These are phyloP conservation scores for Nematocida ironsii DNA, from an alignment of 371 early-diverging fungal genomes.

Conservation along the genomic window DNA sequence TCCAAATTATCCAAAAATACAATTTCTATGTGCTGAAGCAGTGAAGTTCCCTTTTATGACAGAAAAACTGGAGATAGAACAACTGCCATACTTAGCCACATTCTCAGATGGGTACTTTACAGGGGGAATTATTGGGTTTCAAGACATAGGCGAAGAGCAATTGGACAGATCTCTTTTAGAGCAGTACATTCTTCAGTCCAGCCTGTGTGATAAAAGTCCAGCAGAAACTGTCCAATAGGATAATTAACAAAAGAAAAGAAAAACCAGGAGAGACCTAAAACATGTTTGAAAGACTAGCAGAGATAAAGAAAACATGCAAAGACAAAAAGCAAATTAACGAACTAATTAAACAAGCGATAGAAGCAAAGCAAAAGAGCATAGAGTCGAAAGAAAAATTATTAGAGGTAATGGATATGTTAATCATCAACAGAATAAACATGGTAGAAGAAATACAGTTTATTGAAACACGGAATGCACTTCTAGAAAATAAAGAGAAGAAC, in stretches of 20 bases:
- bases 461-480: no score
- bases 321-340: not conserved
- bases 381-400: slow-evolving; percentile 14
- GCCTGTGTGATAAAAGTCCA: slow-evolving; percentile 10
- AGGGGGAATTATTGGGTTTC: slow-evolving; percentile 68
- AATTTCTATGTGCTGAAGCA: slow-evolving; percentile 65
- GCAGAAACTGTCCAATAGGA: slow-evolving; percentile 11
- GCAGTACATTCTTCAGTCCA: slow-evolving; percentile 32
- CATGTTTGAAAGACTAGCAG: not conserved
- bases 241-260: not conserved
- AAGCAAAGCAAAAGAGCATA: slow-evolving; percentile 30
- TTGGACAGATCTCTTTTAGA: slow-evolving; percentile 37
- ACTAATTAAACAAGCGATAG: slow-evolving; percentile 21
- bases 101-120: slow-evolving; percentile 69
- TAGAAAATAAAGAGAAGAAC: no score
- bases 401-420: slow-evolving; percentile 41
- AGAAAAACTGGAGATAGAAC: slow-evolving; percentile 59
- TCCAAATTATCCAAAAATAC: slow-evolving; percentile 55
- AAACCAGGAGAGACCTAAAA: not conserved
- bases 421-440: slow-evolving; percentile 46
- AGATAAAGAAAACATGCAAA: not conserved
- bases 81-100: slow-evolving; percentile 67
- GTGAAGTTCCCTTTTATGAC: slow-evolving; percentile 55
- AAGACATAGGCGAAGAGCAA: slow-evolving; percentile 63
- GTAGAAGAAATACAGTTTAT: not conserved